phyloP scores from a whole-genome alignment of 2,329 filamentous ascomycete species.

The Teratosphaeriaceae sp. region DNA sequence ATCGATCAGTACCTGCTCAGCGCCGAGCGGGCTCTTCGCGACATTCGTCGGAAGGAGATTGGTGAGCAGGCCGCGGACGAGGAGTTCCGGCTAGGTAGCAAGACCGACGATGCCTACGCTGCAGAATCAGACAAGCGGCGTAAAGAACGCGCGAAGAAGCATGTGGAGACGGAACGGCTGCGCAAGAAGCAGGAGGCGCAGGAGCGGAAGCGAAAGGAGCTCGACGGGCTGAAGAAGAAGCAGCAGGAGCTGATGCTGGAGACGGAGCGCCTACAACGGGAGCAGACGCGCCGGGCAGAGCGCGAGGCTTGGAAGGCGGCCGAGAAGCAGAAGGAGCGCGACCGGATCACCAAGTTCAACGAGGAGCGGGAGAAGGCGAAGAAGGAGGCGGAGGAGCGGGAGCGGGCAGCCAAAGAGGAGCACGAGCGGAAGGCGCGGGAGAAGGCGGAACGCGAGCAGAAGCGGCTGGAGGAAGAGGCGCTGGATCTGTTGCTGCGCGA shows the following conservation, averaged over 20 bases:
- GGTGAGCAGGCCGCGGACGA: constrained; percentile 61
- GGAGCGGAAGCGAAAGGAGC: constrained; percentile 50
- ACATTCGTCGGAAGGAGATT: constrained; percentile 60
- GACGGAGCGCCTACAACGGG: constrained; percentile 37
- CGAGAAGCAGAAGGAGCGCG: constrained; percentile 48
- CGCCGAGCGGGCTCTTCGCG: constrained; percentile 64
- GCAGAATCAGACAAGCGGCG: constrained; percentile 57
- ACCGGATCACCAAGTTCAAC: constrained; percentile 43
- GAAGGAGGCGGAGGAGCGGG: constrained; percentile 44
- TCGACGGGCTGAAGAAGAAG: constrained; percentile 45
- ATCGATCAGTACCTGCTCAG: constrained; percentile 58
- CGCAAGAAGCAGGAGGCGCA: constrained; percentile 54
- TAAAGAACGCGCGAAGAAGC: constrained; percentile 54
- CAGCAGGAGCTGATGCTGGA: constrained; percentile 39
- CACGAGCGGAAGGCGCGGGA: constrained; percentile 35
- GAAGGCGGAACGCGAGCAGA: constrained; percentile 40
- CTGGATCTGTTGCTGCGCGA: constrained; percentile 49
- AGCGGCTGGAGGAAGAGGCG: constrained; percentile 50
- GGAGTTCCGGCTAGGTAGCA: constrained; percentile 60
- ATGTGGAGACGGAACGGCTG: constrained; percentile 54
- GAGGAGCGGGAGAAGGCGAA: constrained; percentile 42
- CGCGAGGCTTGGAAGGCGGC: constrained; percentile 39
- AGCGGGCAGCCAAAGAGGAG: constrained; percentile 44
- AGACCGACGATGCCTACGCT: constrained; percentile 68
- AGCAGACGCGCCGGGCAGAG: constrained; percentile 44